Evolutionary conservation across 805 yeast species (phyloP), one percentile per base, ranked within the genome.

Genomic region (Schizosaccharomyces lindneri): DNA sequence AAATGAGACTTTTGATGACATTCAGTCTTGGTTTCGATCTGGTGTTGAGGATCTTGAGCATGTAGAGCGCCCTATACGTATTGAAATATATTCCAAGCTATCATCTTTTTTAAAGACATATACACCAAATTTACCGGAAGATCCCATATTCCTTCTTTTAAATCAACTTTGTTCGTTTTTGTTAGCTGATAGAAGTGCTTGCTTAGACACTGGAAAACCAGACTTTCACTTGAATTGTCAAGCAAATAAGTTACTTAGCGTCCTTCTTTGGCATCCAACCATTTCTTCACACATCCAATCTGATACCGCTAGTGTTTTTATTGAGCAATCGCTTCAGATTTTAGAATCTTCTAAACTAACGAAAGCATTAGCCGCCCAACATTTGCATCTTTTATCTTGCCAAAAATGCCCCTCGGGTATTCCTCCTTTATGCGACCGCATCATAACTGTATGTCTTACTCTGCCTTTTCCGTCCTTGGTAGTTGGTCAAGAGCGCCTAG

Each of bases 401-500:
- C 60, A 57, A 41, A 27, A 32, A 27, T 41, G 43, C 17, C 41
- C 41, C 19, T 17, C 19, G 11, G 27, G 13, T 21, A 57, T 57
- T 19, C 17, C 27, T 6, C 29, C 60, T 13, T 36, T 57, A 21
- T 36, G 43, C 36, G 46, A 57, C 36, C 41, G 48, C 4, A 57
- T 57, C 21, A 32, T 57, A 21, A 36, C 21, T 5, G 41, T 36
- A 3, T 36, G 48, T n/a, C 36, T 57, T 29, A 32, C 19, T 27
- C 9, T 57, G 11, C 21, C 48, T 6, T 36, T 57, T 9, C 60
- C 43, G 9, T 57, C 60, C 48, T 17, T 57, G 19, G 31, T 41
- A n/a, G 29, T 41, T 21, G 60, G 48, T 9, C 60, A 57, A 27
- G 60, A 57, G 60, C 60, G 43, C n/a, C 19, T 57, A 9, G 41